phyloP scores from a whole-genome alignment of 129 eudicot genomes.

The Escallonia herrerae region DNA sequence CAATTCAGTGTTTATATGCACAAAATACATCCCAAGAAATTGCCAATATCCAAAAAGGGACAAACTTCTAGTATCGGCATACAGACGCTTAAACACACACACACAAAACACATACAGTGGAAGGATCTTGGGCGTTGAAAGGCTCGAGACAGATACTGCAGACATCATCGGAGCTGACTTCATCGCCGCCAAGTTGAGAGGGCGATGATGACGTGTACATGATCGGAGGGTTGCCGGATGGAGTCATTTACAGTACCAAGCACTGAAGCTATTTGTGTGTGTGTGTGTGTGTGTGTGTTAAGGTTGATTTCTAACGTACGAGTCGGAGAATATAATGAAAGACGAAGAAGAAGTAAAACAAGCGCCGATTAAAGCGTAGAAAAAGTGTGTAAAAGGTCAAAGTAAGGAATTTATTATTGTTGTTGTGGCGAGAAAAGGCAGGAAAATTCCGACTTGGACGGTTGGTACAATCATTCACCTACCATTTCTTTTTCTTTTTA shows the following conservation, averaged over 20 bases:
- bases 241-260: conserved; percentile 1
- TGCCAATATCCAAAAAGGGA: too few relatives aligned
- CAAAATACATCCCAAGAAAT: too few relatives aligned
- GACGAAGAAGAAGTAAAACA: not conserved
- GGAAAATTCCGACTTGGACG: conserved; percentile 30
- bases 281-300: conserved; percentile 4
- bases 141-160: conserved; percentile 88
- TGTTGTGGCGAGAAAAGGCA: conserved; percentile 4
- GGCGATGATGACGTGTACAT: conserved; percentile 9
- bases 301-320: not conserved
- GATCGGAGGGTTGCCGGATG: conserved; percentile 16
- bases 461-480: conserved; percentile 16
- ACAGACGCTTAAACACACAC: not conserved
- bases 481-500: conserved; percentile 6
- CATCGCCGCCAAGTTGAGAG: conserved; percentile 10
- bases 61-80: not conserved
- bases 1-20: too few relatives aligned
- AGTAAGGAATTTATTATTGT: conserved; percentile 19
- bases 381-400: conserved; percentile 22
- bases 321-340: conserved; percentile 10
- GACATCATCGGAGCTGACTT: conserved; percentile 44
- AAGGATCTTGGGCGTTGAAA: conserved; percentile 47
- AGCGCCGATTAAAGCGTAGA: conserved; percentile 18
- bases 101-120: conserved; percentile 35
- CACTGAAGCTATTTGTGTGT: conserved; percentile 17